Base-by-base conservation (phyloP, 345 rosid species). In the Eucalyptus erythrocorys region DNA sequence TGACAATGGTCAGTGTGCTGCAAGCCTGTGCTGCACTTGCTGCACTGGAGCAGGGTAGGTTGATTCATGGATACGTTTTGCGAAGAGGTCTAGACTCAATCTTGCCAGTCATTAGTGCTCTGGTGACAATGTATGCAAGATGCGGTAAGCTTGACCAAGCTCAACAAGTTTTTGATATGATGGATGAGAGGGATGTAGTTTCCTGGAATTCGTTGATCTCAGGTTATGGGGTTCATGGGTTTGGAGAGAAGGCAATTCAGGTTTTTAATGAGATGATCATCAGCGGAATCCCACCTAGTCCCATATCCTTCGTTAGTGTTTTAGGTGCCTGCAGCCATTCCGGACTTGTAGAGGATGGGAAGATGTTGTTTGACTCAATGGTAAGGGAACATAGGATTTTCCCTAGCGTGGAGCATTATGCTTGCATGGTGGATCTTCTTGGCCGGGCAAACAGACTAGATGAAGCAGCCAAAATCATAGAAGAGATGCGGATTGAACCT, bases 271-370 rank as follows among this genome's bases (percentile, higher is more conserved):
- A 96, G 90, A 97, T 97, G 99, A 93, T 94, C 17, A 26, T 80
- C n/a, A 89, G 88, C 21, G 94, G 97, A 86, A 93, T 94, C 88
- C 86, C 88, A 10, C 98, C 98, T 3, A 96, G 96, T 90, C 95
- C 93, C 37, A 86, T 96, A 88, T 92, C 98, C 21, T 94, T 96
- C 84, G 89, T 96, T 17, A 94, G 95, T 82, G 95, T 97, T 87
- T 92, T 97, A 87, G 98, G 98, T 89, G 99, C 99, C 87, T 97
- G 99, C 90, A 97, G 99, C 90, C 99, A 97, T 89, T 94, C 95
- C 68, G 98, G 99, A 45, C 95, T 97, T 53, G 93, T 97, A 24
- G 98, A 95, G 88, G 94, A 96, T 88, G 99, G 99, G 48, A 95
- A 95, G 91, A 88, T 87, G 91, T 87, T 94, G 80, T 97, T 96